Evolutionary conservation across 371 early-diverging fungal genomes (phyloP).

Genomic region (Lichtheimia ornata): DNA sequence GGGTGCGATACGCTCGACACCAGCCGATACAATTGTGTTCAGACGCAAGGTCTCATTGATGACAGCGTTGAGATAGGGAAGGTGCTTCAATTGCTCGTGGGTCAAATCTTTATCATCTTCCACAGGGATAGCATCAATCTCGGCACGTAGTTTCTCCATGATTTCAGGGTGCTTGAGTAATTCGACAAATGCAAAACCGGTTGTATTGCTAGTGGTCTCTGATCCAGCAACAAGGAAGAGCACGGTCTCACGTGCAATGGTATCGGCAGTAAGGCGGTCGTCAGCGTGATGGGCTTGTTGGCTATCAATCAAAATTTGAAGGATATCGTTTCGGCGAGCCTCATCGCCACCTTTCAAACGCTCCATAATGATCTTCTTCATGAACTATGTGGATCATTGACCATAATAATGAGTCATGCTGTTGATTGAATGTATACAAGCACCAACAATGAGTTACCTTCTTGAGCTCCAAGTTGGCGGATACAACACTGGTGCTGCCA

Average conservation of each 20-base stretch:
- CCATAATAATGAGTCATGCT: too few species aligned
- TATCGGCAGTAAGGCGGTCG: constrained; percentile 26
- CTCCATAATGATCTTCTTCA: constrained; percentile 28
- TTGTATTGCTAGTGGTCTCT: constrained; percentile 40
- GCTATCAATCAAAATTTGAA: constrained; percentile 36
- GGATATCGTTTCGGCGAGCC: constrained; percentile 37
- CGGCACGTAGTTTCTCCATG: constrained; percentile 28
- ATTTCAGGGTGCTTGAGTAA: constrained; percentile 28
- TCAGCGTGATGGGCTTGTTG: constrained; percentile 22
- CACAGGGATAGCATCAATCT: constrained; percentile 24
- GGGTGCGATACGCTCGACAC: constrained; percentile 18
- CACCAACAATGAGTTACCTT: not conserved
- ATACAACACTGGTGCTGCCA: not conserved
- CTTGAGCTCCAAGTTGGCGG: not conserved
- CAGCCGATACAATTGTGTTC: constrained; percentile 21
- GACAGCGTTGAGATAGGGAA: constrained; percentile 40
- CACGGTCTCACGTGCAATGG: constrained; percentile 37
- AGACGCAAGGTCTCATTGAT: constrained; percentile 39
- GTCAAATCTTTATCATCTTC: constrained; percentile 17
- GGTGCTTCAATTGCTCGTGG: constrained; percentile 33
- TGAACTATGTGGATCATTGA: constrained; percentile 21
- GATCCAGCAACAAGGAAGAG: constrained; percentile 45
- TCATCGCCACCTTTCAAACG: constrained; percentile 19
- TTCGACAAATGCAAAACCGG: constrained; percentile 33
- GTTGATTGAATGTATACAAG: not conserved